These are phyloP conservation scores for Asterochloris sp. DNA, from an alignment of 139 green algal genomes.

Conservation along the genomic window DNA sequence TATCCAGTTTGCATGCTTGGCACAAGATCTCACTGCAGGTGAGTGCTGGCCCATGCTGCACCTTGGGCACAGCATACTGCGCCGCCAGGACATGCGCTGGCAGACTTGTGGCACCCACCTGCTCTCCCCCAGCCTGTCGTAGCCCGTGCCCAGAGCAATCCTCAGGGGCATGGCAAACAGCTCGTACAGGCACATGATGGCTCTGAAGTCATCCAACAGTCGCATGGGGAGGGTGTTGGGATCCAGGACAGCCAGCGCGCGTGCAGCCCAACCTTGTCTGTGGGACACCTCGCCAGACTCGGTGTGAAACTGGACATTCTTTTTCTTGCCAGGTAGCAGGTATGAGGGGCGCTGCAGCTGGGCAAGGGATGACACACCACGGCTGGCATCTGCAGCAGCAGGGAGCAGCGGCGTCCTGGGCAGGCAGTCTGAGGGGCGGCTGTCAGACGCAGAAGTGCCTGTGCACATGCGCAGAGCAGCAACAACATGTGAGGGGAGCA, in stretches of 20 bases:
- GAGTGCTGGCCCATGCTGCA: not conserved
- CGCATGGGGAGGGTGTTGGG: not conserved
- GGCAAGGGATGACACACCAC: not conserved
- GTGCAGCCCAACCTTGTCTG: not conserved
- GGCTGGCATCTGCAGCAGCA: too few relatives aligned
- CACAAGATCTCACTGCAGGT: not conserved
- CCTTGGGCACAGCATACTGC: not conserved
- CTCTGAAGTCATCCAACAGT: slow-evolving; percentile 19
- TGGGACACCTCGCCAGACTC: not conserved
- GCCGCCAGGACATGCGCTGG: too few relatives aligned
- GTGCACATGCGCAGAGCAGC: too few relatives aligned
- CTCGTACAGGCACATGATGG: slow-evolving; percentile 25
- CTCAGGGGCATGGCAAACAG: slow-evolving; percentile 19
- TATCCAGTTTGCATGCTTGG: not conserved
- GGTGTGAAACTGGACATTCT: slow-evolving; percentile 14
- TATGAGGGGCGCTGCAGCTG: slow-evolving; percentile 9
- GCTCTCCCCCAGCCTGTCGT: not conserved
- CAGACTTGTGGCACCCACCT: not conserved
- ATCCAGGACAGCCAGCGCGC: not conserved
- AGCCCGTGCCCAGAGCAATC: slow-evolving; percentile 19
- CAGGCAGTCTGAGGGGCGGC: too few relatives aligned
- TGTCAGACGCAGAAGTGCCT: too few relatives aligned
- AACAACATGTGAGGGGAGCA: too few relatives aligned
- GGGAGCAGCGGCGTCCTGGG: too few relatives aligned
- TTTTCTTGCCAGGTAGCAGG: not conserved